Evolutionary conservation across 192 early-diverging fungal genomes (phyloP).

Genomic region (Coemansia umbellata): DNA sequence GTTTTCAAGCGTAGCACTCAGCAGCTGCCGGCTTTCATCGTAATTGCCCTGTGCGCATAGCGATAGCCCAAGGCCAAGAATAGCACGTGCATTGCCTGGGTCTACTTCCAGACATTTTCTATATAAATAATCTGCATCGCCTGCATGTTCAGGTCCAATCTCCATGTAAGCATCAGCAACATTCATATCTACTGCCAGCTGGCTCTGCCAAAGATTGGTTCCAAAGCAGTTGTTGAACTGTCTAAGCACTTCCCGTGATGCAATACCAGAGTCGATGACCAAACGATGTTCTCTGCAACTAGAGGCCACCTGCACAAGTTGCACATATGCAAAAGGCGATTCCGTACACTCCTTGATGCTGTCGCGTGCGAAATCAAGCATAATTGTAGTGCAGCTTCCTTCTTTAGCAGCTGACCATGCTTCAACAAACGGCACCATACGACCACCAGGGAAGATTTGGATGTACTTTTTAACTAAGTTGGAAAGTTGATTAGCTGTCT

Average conservation of each 20-base stretch:
- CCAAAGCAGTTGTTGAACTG: conserved; percentile 9
- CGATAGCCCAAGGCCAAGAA: conserved; percentile 52
- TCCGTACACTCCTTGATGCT: conserved; percentile 9
- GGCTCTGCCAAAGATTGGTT: conserved; percentile 29
- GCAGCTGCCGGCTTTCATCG: conserved; percentile 56
- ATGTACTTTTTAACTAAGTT: conserved; percentile 9
- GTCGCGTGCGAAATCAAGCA: conserved; percentile 14
- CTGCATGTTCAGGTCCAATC: conserved; percentile 54
- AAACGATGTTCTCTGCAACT: conserved; percentile 4
- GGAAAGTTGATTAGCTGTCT: not conserved
- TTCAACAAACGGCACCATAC: conserved; percentile 6
- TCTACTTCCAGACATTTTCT: conserved; percentile 49
- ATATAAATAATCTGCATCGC: conserved; percentile 56
- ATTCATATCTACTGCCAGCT: conserved; percentile 54
- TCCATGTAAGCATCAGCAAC: conserved; percentile 60
- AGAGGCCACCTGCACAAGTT: conserved; percentile 7
- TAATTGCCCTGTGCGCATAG: conserved; percentile 50
- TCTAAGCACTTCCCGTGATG: conserved; percentile 11
- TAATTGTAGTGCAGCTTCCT: not conserved
- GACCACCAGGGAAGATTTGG: conserved; percentile 9
- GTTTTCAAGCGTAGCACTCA: conserved; percentile 52
- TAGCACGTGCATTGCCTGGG: conserved; percentile 45
- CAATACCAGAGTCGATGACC: conserved; percentile 14
- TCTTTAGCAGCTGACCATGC: conserved; percentile 9
- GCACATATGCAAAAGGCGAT: conserved; percentile 38